Evolutionary conservation across 208 protist species (phyloP), one percentile per base, ranked within the genome.

Genomic region (Trypanosoma platydactyli): DNA sequence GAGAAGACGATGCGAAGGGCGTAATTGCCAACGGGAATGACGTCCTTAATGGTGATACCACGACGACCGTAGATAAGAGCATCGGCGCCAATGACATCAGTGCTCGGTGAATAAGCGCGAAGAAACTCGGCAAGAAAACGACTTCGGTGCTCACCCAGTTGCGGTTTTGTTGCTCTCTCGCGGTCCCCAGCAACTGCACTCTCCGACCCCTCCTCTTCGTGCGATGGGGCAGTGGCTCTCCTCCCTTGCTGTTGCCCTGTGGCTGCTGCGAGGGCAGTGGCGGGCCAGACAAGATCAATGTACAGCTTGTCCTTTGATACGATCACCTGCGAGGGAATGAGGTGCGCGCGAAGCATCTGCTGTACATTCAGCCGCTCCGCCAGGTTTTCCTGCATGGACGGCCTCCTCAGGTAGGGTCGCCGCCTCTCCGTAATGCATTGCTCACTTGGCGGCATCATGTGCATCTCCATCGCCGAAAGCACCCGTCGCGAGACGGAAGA

Each of bases 1-100:
- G 84, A 91, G 64, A 95, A 97, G 50, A 83, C 71, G 49, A 97
- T 84, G 48, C 86, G 86, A 49, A 97, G 60, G 0, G 87, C 91
- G 71, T 97, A 97, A 69, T 81, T 89, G 13, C 91, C 91, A 38
- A 95, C 75, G 5, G 85, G 89, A 33, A 83, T 66, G 20, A 95
- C 71, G 30, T 94, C 76, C 0, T 49, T 75, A 29, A 97, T 88
- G n/a, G 81, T 84, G 33, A 97, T 59, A 27, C 87, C 89, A 20
- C 85, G 83, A 5, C 87, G 78, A 16, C 91, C 91, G 63, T 93
- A 97, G 49, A 94, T 80, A 46, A 93, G 57, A 15, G 76, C 73
- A 46, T 83, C 72, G 11, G 57, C 33, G 0, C 70, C 46, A 40
- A 78, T 78, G 5, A 83, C 88, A 38, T 97, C 91, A 7, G 89